A percentile compares a stretch with the other conserved stretches of the same genome.
Conservation (phyloP, 2,329 filamentous ascomycete species). For the Aspergillus arachidicola region DNA sequence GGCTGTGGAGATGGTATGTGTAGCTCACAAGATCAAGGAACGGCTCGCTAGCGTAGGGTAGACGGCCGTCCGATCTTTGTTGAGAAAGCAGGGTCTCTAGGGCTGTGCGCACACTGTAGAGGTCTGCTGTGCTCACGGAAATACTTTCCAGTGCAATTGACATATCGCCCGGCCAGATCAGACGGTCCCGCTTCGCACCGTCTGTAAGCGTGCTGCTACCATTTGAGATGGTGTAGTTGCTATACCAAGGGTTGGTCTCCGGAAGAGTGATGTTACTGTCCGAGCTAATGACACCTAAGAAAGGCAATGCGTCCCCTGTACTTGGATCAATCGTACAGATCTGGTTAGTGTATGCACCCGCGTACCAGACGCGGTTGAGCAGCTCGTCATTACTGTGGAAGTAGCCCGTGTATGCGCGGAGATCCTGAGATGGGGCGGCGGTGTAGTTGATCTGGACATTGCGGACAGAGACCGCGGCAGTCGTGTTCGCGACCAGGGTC, state of each 20-base stretch:
- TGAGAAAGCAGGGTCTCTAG: constrained; percentile 52
- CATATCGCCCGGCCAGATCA: constrained; percentile 65
- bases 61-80: constrained; percentile 47
- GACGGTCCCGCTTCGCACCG: constrained; percentile 45
- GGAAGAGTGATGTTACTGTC: constrained; percentile 16
- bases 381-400: constrained; percentile 53
- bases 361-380: constrained; percentile 61
- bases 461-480: constrained; percentile 41
- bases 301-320: constrained; percentile 24
- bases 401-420: constrained; percentile 54
- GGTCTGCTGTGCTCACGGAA: constrained; percentile 58
- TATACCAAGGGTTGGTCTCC: constrained; percentile 31
- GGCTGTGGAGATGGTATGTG: constrained; percentile 59
- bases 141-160: constrained; percentile 58
- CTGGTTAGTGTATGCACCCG: constrained; percentile 53
- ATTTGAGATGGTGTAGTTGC: constrained; percentile 33
- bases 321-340: constrained; percentile 35
- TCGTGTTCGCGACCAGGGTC: constrained; percentile 48
- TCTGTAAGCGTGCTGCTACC: constrained; percentile 41
- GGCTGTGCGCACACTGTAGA: constrained; percentile 54
- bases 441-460: constrained; percentile 48
- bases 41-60: constrained; percentile 56
- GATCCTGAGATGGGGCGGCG: constrained; percentile 39
- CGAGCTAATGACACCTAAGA: constrained; percentile 7
- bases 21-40: constrained; percentile 47